Evolutionary conservation across 768 basidiomycete species (phyloP).

Genomic region (Pilatotrama ljubarskyi): DNA sequence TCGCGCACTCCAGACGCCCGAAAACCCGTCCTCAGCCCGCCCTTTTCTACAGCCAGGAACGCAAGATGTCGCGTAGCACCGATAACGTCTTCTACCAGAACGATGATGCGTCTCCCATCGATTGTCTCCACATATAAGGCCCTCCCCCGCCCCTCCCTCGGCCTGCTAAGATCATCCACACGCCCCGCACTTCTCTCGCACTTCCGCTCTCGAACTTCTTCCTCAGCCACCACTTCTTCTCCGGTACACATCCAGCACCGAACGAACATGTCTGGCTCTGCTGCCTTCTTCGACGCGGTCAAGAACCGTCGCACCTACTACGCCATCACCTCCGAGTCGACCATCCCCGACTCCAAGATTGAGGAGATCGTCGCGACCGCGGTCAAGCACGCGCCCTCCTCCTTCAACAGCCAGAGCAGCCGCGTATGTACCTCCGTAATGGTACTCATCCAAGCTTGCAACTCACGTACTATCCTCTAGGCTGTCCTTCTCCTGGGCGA

Average conservation of each 20-base stretch:
- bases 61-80: neutral
- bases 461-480: neutral
- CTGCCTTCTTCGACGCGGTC: conserved; percentile 24
- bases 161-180: neutral
- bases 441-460: no score
- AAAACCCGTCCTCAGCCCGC: neutral
- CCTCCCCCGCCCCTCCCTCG: neutral
- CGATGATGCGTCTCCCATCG: conserved; percentile 8
- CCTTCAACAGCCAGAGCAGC: conserved; percentile 26
- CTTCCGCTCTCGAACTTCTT: neutral
- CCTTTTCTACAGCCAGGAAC: neutral
- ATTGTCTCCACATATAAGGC: conserved; percentile 1
- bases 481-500: conserved; percentile 24
- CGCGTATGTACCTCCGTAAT: conserved; percentile 8
- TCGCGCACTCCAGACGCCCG: neutral
- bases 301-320: conserved; percentile 24
- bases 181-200: neutral
- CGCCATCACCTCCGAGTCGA: conserved; percentile 21
- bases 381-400: conserved; percentile 24
- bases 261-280: conserved; percentile 17
- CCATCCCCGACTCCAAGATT: conserved; percentile 24
- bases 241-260: neutral
- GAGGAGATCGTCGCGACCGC: conserved; percentile 22
- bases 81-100: conserved; percentile 1
- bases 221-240: neutral